A percentile compares a stretch with the other conserved stretches of the same genome.
phyloP scores from a whole-genome alignment of 2,329 filamentous ascomycete genomes.

The Fusarium heterosporum region DNA sequence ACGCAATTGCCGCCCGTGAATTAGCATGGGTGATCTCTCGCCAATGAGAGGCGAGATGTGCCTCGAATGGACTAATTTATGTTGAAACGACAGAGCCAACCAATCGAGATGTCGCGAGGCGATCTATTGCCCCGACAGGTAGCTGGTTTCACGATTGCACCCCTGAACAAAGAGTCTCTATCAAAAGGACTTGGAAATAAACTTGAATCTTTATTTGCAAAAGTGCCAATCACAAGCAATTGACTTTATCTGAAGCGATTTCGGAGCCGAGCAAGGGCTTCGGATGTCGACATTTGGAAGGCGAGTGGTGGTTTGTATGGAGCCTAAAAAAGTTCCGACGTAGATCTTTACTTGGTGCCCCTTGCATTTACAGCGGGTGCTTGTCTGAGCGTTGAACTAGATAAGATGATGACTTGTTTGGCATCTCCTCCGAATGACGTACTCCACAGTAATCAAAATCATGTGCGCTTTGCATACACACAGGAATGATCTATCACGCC shows the following conservation, averaged over 20 bases:
- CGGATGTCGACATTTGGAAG: conserved; percentile 13
- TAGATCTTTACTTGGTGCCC: conserved; percentile 3
- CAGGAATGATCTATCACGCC: background rate
- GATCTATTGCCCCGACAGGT: conserved; percentile 34
- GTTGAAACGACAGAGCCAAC: conserved; percentile 25
- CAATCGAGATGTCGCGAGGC: conserved; percentile 15
- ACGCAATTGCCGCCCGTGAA: conserved; percentile 27
- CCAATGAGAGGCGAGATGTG: conserved; percentile 25
- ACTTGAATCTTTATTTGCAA: conserved; percentile 10
- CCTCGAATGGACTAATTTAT: conserved; percentile 3
- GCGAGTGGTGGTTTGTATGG: conserved; percentile 9
- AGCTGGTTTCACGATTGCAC: conserved; percentile 29
- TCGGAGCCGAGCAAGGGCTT: conserved; percentile 2
- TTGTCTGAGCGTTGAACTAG: background rate
- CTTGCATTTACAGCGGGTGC: conserved; percentile 2
- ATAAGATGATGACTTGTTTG: background rate
- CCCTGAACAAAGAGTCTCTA: conserved; percentile 29
- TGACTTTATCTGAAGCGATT: conserved; percentile 1
- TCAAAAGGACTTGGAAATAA: conserved; percentile 25
- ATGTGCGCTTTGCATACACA: background rate
- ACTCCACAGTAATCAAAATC: background rate
- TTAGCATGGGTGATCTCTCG: conserved; percentile 26
- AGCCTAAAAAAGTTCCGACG: conserved; percentile 26
- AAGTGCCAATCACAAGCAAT: conserved; percentile 36
- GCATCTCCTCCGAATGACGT: background rate